Evolutionary conservation across 352 stramenopile genomes (phyloP).

Genomic region (Pythium brassicae): DNA sequence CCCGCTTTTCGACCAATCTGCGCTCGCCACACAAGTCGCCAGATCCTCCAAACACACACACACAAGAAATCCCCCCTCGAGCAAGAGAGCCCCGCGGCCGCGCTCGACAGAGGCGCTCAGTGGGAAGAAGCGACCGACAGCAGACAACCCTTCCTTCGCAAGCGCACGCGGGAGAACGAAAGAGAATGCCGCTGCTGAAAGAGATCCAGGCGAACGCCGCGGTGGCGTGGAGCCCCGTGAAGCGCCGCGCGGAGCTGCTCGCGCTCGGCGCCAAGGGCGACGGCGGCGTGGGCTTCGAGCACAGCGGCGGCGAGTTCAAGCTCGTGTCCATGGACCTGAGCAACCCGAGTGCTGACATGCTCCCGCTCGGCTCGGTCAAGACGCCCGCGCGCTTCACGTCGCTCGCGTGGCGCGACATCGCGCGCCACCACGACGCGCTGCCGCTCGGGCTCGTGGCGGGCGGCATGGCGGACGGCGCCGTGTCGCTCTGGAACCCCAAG

Average conservation of each 20-base stretch:
- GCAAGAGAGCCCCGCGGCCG: too few relatives aligned
- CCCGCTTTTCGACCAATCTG: conserved; percentile 1
- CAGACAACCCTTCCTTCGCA: background rate
- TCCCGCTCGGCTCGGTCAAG: conserved; percentile 85
- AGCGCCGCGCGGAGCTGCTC: conserved; percentile 69
- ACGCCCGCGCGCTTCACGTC: conserved; percentile 91
- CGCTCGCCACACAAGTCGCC: background rate
- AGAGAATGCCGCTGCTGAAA: conserved; percentile 85
- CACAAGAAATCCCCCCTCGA: background rate
- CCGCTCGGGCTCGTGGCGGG: conserved; percentile 93
- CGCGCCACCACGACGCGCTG: conserved; percentile 67
- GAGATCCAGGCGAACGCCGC: conserved; percentile 88
- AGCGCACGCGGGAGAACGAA: background rate
- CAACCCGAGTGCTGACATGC: conserved; percentile 57
- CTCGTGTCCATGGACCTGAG: conserved; percentile 93
- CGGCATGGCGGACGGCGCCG: conserved; percentile 95
- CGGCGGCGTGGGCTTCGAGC: conserved; percentile 94
- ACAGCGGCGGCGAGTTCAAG: conserved; percentile 96
- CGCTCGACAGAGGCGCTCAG: too few relatives aligned
- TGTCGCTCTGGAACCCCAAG: conserved; percentile 96
- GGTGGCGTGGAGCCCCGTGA: conserved; percentile 85
- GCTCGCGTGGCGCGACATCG: conserved; percentile 90
- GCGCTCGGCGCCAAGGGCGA: conserved; percentile 93
- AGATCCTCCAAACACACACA: background rate
- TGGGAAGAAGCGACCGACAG: background rate